A percentile compares a stretch with the other conserved stretches of the same genome.
These are phyloP conservation scores for Phytophthora palmivora DNA, from an alignment of 352 stramenopile species.

Conservation along the genomic window DNA sequence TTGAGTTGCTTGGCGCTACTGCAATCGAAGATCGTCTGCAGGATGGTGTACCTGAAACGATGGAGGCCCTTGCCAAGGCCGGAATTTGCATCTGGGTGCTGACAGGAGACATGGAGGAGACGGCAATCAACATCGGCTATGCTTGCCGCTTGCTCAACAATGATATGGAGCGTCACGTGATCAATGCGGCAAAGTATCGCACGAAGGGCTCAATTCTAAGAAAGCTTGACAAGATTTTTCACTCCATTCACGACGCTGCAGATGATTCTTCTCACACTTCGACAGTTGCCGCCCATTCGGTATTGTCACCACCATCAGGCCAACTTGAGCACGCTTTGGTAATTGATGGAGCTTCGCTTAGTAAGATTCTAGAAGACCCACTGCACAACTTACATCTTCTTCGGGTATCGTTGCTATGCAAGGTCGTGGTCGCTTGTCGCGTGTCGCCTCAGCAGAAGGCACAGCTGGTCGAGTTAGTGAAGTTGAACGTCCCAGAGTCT, in stretches of 20 bases:
- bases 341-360: constrained; percentile 94
- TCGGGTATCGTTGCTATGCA: constrained; percentile 88
- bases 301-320: constrained; percentile 36
- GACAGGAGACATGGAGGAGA: constrained; percentile 92
- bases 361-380: constrained; percentile 71
- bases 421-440: constrained; percentile 97
- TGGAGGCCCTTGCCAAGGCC: constrained; percentile 75
- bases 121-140: constrained; percentile 90
- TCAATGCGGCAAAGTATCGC: constrained; percentile 72
- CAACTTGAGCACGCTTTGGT: constrained; percentile 88
- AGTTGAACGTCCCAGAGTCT: constrained; percentile 81
- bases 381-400: constrained; percentile 86
- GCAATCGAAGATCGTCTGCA: constrained; percentile 90
- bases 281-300: constrained; percentile 35
- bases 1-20: constrained; percentile 83
- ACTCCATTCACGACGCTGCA: constrained; percentile 57
- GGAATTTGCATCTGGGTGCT: constrained; percentile 90
- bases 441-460: constrained; percentile 99
- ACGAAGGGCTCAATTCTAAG: constrained; percentile 74
- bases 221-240: constrained; percentile 83
- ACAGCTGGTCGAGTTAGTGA: constrained; percentile 96
- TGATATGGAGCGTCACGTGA: constrained; percentile 93
- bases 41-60: constrained; percentile 82
- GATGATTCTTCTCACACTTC: constrained; percentile 27
- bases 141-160: constrained; percentile 90